These are phyloP conservation scores for Chalciporus chontae DNA, from an alignment of 768 basidiomycete genomes.

Conservation along the genomic window DNA sequence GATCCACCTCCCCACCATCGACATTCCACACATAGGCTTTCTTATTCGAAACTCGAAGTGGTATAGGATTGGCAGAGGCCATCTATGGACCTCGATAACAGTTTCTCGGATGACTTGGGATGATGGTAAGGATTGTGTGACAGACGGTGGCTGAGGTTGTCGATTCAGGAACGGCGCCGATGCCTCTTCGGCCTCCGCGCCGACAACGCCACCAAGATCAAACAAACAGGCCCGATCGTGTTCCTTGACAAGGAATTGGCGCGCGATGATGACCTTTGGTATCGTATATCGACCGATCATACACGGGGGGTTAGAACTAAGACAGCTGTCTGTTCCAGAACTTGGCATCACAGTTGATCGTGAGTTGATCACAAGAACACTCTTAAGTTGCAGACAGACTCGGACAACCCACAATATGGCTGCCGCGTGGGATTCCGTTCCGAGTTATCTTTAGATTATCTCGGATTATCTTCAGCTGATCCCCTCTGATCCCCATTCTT, in stretches of 20 bases:
- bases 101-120: too few relatives aligned
- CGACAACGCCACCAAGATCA: background rate
- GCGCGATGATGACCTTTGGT: background rate
- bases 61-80: slow-evolving; percentile 36
- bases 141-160: background rate
- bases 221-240: background rate
- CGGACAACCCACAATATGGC: background rate
- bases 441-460: slow-evolving; percentile 7
- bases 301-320: background rate
- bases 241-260: background rate
- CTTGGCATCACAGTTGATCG: background rate
- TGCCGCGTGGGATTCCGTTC: slow-evolving; percentile 1
- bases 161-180: too few relatives aligned
- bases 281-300: background rate
- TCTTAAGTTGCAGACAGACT: background rate
- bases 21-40: slow-evolving; percentile 88
- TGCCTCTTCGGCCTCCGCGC: slow-evolving; percentile 15
- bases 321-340: background rate
- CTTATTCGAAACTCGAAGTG: slow-evolving; percentile 71
- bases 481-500: too few relatives aligned
- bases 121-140: background rate
- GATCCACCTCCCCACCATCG: slow-evolving; percentile 50
- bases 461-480: background rate
- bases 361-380: background rate
- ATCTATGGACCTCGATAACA: slow-evolving; percentile 1